These are phyloP conservation scores for Grifola frondosa DNA, from an alignment of 1,284 basidiomycete species.

Conservation along the genomic window DNA sequence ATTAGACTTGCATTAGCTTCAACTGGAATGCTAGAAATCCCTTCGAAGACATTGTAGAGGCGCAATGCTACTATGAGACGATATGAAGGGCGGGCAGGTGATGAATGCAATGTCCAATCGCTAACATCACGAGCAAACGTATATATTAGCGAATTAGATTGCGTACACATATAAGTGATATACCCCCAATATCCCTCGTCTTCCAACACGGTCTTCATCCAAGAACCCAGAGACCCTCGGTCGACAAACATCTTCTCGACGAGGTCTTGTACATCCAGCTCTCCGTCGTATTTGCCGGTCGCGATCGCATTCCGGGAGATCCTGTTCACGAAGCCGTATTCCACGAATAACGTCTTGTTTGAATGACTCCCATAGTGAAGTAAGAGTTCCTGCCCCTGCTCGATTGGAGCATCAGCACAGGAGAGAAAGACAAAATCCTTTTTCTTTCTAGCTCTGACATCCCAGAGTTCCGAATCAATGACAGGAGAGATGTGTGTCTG, in stretches of 20 bases:
- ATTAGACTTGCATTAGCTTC: conserved; percentile 33
- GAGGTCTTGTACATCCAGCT: conserved; percentile 63
- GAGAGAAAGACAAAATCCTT: conserved; percentile 57
- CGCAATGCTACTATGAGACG: conserved; percentile 71
- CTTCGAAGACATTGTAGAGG: conserved; percentile 47
- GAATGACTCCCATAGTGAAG: conserved; percentile 77
- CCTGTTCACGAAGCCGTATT: conserved; percentile 78
- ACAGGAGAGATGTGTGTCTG: conserved; percentile 45
- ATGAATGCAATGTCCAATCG: conserved; percentile 73
- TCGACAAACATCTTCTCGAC: conserved; percentile 50
- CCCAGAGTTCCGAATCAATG: conserved; percentile 38
- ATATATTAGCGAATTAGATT: conserved; percentile 4
- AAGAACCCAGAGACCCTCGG: conserved; percentile 37
- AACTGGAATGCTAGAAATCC: neutral
- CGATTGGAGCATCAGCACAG: conserved; percentile 40
- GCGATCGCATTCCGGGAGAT: conserved; percentile 29
- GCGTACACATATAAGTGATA: conserved; percentile 19
- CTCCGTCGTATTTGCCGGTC: conserved; percentile 37
- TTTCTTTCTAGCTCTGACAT: conserved; percentile 11
- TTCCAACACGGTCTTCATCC: conserved; percentile 52
- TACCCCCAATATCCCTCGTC: conserved; percentile 78
- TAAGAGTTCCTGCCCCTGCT: conserved; percentile 61
- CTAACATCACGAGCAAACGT: conserved; percentile 37
- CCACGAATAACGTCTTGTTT: conserved; percentile 72
- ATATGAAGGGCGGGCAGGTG: conserved; percentile 72